Conservation (phyloP, 805 yeast genomes). For the Candida arabinofermentans region DNA sequence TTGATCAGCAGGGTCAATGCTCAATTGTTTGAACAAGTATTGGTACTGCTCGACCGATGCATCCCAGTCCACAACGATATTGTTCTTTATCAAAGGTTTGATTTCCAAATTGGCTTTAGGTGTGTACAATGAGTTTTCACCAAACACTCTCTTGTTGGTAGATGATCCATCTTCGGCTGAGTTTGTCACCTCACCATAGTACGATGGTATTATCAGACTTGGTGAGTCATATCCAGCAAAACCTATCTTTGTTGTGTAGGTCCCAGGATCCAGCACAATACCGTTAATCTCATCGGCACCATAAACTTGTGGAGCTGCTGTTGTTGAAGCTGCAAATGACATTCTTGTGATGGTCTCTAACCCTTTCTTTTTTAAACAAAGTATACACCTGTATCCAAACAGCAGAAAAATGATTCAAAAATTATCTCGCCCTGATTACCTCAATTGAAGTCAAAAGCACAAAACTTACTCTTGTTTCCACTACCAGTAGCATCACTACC, state of each 20-base stretch:
- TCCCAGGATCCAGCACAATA: constrained; percentile 87
- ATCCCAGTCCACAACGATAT: constrained; percentile 80
- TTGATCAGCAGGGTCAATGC: constrained; percentile 55
- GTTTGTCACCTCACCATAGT: constrained; percentile 39
- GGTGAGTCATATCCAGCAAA: constrained; percentile 93
- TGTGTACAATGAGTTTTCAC: constrained; percentile 30
- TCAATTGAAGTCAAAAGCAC: no score
- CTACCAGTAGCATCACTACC: no score
- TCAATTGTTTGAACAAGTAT: constrained; percentile 51
- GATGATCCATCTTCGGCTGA: constrained; percentile 12
- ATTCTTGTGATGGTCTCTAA: no score
- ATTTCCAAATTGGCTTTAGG: constrained; percentile 53
- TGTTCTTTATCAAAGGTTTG: constrained; percentile 55
- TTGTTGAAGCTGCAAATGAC: constrained; percentile 17
- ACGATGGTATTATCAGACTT: constrained; percentile 67
- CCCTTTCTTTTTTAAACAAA: no score
- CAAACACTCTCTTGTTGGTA: constrained; percentile 19
- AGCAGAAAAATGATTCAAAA: no score
- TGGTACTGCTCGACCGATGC: constrained; percentile 72
- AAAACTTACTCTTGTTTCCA: no score
- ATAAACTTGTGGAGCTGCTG: constrained; percentile 46
- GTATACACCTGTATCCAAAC: no score
- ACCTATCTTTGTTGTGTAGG: constrained; percentile 78
- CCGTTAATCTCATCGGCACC: constrained; percentile 87
- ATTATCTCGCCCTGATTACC: no score